Evolutionary conservation across 345 rosid genomes (phyloP).

Genomic region (Camelina sativa): DNA sequence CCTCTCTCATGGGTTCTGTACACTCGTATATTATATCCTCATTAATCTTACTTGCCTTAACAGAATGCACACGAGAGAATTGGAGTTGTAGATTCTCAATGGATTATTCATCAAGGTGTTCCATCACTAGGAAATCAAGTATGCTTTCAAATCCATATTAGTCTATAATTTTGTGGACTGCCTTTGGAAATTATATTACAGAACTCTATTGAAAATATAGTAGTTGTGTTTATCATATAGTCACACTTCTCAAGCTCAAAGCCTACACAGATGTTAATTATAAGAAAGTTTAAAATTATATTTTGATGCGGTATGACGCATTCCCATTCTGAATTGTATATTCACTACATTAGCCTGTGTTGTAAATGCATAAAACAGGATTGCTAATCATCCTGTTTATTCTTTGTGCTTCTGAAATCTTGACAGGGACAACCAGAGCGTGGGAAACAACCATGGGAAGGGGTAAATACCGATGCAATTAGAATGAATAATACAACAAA

Average conservation of each 20-base stretch:
- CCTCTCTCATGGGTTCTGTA: slow-evolving; percentile 6
- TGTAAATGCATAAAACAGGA: not conserved
- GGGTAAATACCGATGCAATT: slow-evolving; percentile 45
- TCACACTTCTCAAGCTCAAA: not conserved
- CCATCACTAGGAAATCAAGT: slow-evolving; percentile 81
- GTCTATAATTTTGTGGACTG: not conserved
- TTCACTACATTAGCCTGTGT: not conserved
- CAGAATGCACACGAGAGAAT: slow-evolving; percentile 71
- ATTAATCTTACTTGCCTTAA: not conserved
- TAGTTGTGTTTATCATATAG: not conserved
- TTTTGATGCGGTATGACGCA: not conserved
- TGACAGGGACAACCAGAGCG: slow-evolving; percentile 53
- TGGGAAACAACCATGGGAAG: slow-evolving; percentile 70
- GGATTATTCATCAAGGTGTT: slow-evolving; percentile 69
- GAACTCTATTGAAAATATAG: not conserved
- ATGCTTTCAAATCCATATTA: slow-evolving; percentile 17
- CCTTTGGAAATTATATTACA: not conserved
- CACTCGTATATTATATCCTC: not conserved
- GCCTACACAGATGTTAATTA: not conserved
- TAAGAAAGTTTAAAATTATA: not conserved
- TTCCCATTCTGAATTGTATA: not conserved
- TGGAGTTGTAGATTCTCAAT: slow-evolving; percentile 79
- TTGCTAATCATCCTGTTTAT: not conserved
- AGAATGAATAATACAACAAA: not conserved
- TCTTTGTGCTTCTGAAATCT: not conserved